phyloP scores from a whole-genome alignment of 208 protist genomes.

The Crithidia brevicula region DNA sequence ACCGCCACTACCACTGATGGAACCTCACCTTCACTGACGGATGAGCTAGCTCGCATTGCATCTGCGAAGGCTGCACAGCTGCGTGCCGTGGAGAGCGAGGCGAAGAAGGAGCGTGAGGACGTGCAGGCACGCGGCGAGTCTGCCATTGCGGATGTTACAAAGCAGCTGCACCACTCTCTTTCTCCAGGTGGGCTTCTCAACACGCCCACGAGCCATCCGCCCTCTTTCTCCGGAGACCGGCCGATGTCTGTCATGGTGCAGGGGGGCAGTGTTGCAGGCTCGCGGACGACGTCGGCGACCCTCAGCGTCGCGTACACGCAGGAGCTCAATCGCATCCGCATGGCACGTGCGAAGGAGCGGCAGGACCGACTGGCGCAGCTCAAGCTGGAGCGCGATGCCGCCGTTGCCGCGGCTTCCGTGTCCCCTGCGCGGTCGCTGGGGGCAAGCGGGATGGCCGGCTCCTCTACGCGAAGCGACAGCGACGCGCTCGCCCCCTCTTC shows the following conservation, averaged over 20 bases:
- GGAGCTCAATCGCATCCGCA: slow-evolving; percentile 35
- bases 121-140: slow-evolving; percentile 23
- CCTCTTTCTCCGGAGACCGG: slow-evolving; percentile 15
- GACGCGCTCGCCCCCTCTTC: slow-evolving; percentile 1
- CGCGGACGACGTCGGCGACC: slow-evolving; percentile 4
- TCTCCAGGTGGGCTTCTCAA: not conserved
- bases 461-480: slow-evolving; percentile 1
- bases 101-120: slow-evolving; percentile 22
- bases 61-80: slow-evolving; percentile 19
- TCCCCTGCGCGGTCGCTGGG: not conserved
- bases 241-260: slow-evolving; percentile 10
- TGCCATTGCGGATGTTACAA: slow-evolving; percentile 10
- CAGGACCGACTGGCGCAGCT: slow-evolving; percentile 40
- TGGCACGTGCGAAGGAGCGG: slow-evolving; percentile 33
- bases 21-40: slow-evolving; percentile 16
- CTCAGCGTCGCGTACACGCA: slow-evolving; percentile 29
- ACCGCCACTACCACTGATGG: not conserved
- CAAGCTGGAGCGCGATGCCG: slow-evolving; percentile 28
- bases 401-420: slow-evolving; percentile 12
- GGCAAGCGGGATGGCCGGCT: not conserved
- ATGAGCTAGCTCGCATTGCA: slow-evolving; percentile 20
- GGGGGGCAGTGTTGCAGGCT: slow-evolving; percentile 10
- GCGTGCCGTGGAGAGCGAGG: slow-evolving; percentile 19
- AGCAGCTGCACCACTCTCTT: slow-evolving; percentile 13
- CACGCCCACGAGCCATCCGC: slow-evolving; percentile 1